Conservation (phyloP, 306 rosid genomes). For the Vigna trinervia region DNA sequence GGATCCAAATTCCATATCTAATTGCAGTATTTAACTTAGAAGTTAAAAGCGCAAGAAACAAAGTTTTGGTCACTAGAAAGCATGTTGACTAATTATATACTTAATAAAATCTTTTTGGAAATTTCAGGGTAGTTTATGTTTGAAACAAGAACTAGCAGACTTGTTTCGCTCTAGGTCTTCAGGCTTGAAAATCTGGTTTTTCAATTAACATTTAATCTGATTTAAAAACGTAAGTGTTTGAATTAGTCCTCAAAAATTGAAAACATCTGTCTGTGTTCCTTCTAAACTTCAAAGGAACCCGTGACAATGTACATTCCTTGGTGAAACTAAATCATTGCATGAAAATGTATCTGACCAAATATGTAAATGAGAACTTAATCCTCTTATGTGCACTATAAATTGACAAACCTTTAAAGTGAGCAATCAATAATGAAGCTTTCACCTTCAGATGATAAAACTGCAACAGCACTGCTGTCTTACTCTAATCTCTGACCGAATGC, state of each 20-base stretch:
- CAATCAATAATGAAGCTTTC: background rate
- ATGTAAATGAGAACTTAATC: slow-evolving; percentile 27
- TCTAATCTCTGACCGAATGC: background rate
- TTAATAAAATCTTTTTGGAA: background rate
- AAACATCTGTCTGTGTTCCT: slow-evolving; percentile 5
- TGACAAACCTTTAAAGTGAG: background rate
- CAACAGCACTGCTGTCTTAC: background rate
- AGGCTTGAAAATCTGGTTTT: slow-evolving; percentile 13
- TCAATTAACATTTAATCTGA: background rate
- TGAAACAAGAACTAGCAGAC: slow-evolving; percentile 4
- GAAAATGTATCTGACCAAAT: slow-evolving; percentile 7
- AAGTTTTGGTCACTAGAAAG: slow-evolving; percentile 10
- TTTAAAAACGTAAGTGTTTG: slow-evolving; percentile 2
- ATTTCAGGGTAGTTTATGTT: slow-evolving; percentile 7
- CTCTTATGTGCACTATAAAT: background rate
- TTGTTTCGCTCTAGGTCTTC: background rate
- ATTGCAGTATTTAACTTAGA: slow-evolving; percentile 5
- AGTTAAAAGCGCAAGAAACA: slow-evolving; percentile 3
- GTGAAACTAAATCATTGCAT: slow-evolving; percentile 8
- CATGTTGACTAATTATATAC: background rate
- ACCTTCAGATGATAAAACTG: background rate
- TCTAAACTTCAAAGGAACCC: slow-evolving; percentile 22
- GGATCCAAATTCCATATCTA: background rate
- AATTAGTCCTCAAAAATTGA: slow-evolving; percentile 25
- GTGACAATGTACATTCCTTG: slow-evolving; percentile 9